Percentiles rank a stretch among this genome's conserved stretches.
Conservation (phyloP, 1,284 basidiomycete genomes). For the Trichosporon ovoides region DNA sequence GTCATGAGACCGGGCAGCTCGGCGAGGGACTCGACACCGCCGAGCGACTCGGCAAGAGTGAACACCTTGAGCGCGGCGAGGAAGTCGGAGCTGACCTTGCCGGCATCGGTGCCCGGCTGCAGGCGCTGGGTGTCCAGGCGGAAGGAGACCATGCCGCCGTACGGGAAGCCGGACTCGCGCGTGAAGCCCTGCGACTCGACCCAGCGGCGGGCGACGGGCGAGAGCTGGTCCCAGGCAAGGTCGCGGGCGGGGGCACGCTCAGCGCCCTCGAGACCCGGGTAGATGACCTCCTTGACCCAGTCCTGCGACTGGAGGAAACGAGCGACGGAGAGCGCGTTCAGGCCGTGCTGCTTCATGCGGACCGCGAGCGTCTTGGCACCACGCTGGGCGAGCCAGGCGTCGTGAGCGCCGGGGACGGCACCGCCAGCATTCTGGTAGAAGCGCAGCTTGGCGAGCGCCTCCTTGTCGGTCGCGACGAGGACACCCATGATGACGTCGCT, state of each 20-base stretch:
- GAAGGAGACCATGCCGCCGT: constrained; percentile 58
- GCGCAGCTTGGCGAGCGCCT: constrained; percentile 52
- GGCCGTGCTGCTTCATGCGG: constrained; percentile 79
- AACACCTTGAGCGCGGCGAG: constrained; percentile 66
- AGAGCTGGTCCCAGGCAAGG: constrained; percentile 16
- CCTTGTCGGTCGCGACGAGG: constrained; percentile 54
- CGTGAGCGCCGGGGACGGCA: constrained; percentile 79
- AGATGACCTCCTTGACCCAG: constrained; percentile 69
- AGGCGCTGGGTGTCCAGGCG: constrained; percentile 50
- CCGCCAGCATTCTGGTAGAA: constrained; percentile 91
- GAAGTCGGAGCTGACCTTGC: constrained; percentile 53
- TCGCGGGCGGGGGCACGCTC: constrained; percentile 18
- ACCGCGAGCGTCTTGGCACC: constrained; percentile 86
- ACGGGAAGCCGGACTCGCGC: constrained; percentile 60
- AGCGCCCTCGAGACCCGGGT: constrained; percentile 65
- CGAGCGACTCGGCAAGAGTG: constrained; percentile 80
- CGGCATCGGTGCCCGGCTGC: constrained; percentile 7
- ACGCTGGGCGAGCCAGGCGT: constrained; percentile 85
- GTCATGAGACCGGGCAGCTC: constrained; percentile 83
- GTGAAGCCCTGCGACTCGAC: constrained; percentile 26
- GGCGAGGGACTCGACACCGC: constrained; percentile 84
- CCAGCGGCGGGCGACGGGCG: constrained; percentile 15
- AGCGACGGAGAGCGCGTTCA: constrained; percentile 74
- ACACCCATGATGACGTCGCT: constrained; percentile 86
- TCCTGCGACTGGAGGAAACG: constrained; percentile 58